phyloP scores from a whole-genome alignment of 1,284 basidiomycete genomes.

The Crepidotus sp. region DNA sequence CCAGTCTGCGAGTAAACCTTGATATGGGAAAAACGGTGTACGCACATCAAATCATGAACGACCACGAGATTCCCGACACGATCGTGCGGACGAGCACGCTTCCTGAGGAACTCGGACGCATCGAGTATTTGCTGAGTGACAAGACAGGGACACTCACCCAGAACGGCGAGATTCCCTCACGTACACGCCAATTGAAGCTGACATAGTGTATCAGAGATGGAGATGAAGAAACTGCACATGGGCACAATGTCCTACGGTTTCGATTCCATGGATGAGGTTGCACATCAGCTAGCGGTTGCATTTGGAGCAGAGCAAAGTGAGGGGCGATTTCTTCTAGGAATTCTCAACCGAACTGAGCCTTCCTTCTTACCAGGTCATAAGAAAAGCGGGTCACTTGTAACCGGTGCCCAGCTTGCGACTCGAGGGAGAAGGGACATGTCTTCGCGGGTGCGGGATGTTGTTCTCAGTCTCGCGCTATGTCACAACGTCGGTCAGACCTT shows the following conservation, averaged over 20 bases:
- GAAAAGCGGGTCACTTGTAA: constrained; percentile 44
- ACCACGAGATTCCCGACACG: constrained; percentile 87
- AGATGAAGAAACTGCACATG: constrained; percentile 97
- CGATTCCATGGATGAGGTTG: constrained; percentile 98
- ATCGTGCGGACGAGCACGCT: constrained; percentile 96
- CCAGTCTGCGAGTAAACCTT: constrained; percentile 90
- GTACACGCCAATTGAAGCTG: background rate
- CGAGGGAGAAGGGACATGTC: constrained; percentile 93
- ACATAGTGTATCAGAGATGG: constrained; percentile 70
- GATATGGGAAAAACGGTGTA: constrained; percentile 99
- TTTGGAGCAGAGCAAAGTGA: constrained; percentile 44
- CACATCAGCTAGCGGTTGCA: constrained; percentile 76
- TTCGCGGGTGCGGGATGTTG: constrained; percentile 88
- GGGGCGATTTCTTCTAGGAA: background rate
- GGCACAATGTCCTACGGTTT: constrained; percentile 96
- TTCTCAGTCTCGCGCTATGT: constrained; percentile 88
- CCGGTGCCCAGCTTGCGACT: constrained; percentile 72
- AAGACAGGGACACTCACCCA: constrained; percentile 98
- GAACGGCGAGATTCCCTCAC: constrained; percentile 57
- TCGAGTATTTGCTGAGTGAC: constrained; percentile 93
- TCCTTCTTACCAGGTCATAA: constrained; percentile 27
- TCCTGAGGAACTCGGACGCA: constrained; percentile 93
- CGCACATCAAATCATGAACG: constrained; percentile 90
- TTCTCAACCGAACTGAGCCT: constrained; percentile 3
- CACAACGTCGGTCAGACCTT: constrained; percentile 68